Evolutionary conservation across 2,329 filamentous ascomycete genomes (phyloP).

Genomic region (Neonectria neomacrospora): DNA sequence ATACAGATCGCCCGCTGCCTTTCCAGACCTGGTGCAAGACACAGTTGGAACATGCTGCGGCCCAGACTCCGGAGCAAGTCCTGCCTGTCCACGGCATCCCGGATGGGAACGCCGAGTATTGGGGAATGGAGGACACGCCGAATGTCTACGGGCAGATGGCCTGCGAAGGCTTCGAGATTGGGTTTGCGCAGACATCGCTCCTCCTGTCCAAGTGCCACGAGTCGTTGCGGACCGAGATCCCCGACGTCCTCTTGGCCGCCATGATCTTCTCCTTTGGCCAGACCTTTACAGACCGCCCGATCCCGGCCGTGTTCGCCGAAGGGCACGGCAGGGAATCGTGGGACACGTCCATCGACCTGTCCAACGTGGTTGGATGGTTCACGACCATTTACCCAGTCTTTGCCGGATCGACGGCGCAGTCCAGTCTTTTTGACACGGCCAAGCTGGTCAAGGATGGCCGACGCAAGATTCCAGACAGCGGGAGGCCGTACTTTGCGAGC

Average conservation of each 20-base stretch:
- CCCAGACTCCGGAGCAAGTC: constrained; percentile 40
- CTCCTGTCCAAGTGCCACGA: constrained; percentile 39
- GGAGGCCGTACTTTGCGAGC: constrained; percentile 36
- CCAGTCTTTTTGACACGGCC: constrained; percentile 25
- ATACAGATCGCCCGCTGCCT: constrained; percentile 27
- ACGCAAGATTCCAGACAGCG: constrained; percentile 26
- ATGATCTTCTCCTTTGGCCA: constrained; percentile 43
- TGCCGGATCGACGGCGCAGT: constrained; percentile 7
- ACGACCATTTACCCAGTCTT: constrained; percentile 49
- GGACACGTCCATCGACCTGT: constrained; percentile 44
- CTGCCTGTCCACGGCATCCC: constrained; percentile 28
- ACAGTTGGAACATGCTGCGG: constrained; percentile 38
- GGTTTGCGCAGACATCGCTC: constrained; percentile 24
- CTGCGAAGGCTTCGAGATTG: constrained; percentile 31
- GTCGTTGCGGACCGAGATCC: constrained; percentile 46
- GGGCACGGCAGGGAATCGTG: constrained; percentile 51
- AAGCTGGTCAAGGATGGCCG: constrained; percentile 37
- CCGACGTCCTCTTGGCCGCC: constrained; percentile 51
- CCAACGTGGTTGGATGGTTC: constrained; percentile 53
- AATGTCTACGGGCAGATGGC: constrained; percentile 40
- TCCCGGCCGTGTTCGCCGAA: constrained; percentile 48
- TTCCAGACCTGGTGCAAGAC: constrained; percentile 55
- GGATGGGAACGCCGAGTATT: constrained; percentile 39
- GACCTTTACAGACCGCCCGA: constrained; percentile 44
- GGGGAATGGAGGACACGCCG: constrained; percentile 35